These are phyloP conservation scores for Paracoccidioides brasiliensis DNA, from an alignment of 2,329 filamentous ascomycete genomes.

Conservation along the genomic window DNA sequence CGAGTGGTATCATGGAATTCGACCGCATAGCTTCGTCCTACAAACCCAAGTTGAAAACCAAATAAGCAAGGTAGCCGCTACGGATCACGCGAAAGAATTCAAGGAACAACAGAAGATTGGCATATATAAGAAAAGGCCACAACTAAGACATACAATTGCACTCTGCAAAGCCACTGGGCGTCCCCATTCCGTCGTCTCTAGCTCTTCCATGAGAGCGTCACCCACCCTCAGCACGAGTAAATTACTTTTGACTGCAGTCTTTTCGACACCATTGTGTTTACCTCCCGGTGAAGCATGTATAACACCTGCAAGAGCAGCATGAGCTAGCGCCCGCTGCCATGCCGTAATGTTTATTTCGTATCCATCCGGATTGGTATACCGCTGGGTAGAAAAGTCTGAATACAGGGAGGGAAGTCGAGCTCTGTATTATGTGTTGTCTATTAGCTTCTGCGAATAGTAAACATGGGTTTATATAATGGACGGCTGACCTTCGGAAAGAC, in stretches of 20 bases:
- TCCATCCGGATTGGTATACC: slow-evolving; percentile 68
- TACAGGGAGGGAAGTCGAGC: slow-evolving; percentile 73
- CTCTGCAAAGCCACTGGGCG: slow-evolving; percentile 66
- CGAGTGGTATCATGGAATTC: slow-evolving; percentile 56
- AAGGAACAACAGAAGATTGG: neutral
- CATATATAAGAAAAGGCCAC: neutral
- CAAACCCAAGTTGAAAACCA: neutral
- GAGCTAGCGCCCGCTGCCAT: slow-evolving; percentile 63
- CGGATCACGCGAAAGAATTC: neutral
- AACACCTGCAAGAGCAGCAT: slow-evolving; percentile 52
- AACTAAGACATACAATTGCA: slow-evolving; percentile 44
- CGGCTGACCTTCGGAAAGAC: slow-evolving; percentile 37
- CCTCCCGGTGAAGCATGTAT: slow-evolving; percentile 28
- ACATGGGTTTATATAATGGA: slow-evolving; percentile 52
- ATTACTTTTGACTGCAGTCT: slow-evolving; percentile 24
- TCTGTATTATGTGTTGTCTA: slow-evolving; percentile 32
- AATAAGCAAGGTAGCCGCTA: neutral
- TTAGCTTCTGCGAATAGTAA: slow-evolving; percentile 30
- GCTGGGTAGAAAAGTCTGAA: slow-evolving; percentile 68
- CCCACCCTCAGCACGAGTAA: slow-evolving; percentile 40
- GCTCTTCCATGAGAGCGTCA: slow-evolving; percentile 52
- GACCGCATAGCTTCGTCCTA: slow-evolving; percentile 56
- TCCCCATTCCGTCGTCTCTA: slow-evolving; percentile 68
- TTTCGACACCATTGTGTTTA: neutral
- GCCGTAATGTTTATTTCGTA: slow-evolving; percentile 67